Percentiles rank a stretch among this genome's conserved stretches.
Conservation (phyloP, 148 eudicot species). For the Tetragonia tetragonoides region DNA sequence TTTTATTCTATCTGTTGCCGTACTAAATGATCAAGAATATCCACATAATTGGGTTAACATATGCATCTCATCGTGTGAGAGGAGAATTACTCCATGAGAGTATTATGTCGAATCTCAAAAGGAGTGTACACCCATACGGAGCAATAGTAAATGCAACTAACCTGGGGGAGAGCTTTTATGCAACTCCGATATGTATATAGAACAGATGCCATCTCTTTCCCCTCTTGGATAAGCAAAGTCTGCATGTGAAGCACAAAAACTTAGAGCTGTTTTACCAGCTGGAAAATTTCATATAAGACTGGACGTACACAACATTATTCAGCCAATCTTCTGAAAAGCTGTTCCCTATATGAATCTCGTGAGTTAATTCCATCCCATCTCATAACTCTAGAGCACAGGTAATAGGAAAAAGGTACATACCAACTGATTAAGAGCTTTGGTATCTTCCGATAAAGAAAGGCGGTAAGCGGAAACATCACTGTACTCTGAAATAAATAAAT, state of each 20-base stretch:
- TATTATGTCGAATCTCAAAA: background rate
- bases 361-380: background rate
- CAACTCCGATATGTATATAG: slow-evolving; percentile 95
- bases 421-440: slow-evolving; percentile 96
- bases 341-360: too few species aligned
- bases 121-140: slow-evolving; percentile 1
- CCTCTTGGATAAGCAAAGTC: slow-evolving; percentile 83
- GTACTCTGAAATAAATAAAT: slow-evolving; percentile 53
- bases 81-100: background rate
- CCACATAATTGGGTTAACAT: background rate
- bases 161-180: slow-evolving; percentile 99
- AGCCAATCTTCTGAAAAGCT: slow-evolving; percentile 6
- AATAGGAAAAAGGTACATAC: slow-evolving; percentile 37
- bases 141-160: slow-evolving; percentile 21
- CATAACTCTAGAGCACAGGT: background rate
- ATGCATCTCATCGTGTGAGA: background rate
- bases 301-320: background rate
- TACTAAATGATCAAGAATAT: background rate
- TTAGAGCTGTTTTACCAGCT: slow-evolving; percentile 10
- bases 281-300: background rate
- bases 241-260: slow-evolving; percentile 29
- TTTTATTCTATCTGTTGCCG: background rate
- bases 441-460: slow-evolving; percentile 90
- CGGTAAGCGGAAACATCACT: slow-evolving; percentile 96
- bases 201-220: slow-evolving; percentile 90